Conservation (phyloP, 768 basidiomycete genomes). For the Auricularia sp. region DNA sequence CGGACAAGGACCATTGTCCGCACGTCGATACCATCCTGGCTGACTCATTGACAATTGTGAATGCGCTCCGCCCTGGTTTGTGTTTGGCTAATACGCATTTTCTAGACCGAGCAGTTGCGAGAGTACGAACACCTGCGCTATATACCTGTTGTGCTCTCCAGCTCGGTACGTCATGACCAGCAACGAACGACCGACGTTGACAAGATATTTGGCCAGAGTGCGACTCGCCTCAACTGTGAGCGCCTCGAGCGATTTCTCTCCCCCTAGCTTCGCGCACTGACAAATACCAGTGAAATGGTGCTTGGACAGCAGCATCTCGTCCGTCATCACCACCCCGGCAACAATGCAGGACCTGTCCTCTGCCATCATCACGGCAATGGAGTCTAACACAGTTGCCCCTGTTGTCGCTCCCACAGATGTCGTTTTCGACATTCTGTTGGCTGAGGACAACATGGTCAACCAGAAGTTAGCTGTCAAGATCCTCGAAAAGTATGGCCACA, state of each 20-base stretch:
- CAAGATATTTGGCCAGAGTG: background rate
- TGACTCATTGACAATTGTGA: conserved; percentile 74
- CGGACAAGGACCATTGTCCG: conserved; percentile 70
- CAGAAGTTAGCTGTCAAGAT: conserved; percentile 96
- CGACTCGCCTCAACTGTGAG: conserved; percentile 64
- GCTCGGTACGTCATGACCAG: conserved; percentile 37
- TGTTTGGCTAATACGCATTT: conserved; percentile 1
- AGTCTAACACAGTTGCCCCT: conserved; percentile 87
- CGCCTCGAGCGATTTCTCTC: conserved; percentile 1
- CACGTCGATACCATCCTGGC: conserved; percentile 94
- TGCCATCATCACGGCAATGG: conserved; percentile 87
- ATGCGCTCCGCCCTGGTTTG: conserved; percentile 19
- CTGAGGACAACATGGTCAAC: conserved; percentile 94
- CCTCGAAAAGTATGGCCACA: conserved; percentile 90
- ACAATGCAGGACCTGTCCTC: conserved; percentile 81
- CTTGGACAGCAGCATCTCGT: conserved; percentile 89
- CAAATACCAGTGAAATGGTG: conserved; percentile 77
- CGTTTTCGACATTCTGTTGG: conserved; percentile 85
- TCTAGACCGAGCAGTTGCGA: conserved; percentile 77
- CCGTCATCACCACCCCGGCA: conserved; percentile 88
- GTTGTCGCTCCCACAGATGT: conserved; percentile 79
- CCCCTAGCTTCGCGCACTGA: conserved; percentile 15
- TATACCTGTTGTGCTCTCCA: conserved; percentile 88
- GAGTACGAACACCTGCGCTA: conserved; percentile 93
- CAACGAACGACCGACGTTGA: background rate